Evolutionary conservation across 2,329 filamentous ascomycete genomes (phyloP), one percentile per base, ranked within the genome.

Genomic region (Ophiostoma populinum): DNA sequence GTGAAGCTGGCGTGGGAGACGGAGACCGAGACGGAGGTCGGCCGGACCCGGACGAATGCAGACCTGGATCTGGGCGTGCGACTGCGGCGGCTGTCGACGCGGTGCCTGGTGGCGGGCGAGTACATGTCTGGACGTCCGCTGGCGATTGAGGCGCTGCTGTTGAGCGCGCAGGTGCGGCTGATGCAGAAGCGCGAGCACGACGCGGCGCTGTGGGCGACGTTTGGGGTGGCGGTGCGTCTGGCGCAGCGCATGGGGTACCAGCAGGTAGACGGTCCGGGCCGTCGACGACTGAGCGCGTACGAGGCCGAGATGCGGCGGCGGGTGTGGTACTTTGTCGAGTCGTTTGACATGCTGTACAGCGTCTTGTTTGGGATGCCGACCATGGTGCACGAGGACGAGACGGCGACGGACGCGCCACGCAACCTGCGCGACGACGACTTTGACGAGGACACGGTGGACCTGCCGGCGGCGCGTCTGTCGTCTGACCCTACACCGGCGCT

Each of bases 401-500:
- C 63, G 22, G 75, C 80, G 45, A 75, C 71, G 0, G 55, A 61
- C 2, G 51, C 70, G 12, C 75, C 75, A 9, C 57, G 61, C 18
- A 79, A 80, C 49, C 51, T 80, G 21, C 60, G 66, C 36, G 75
- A 81, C 48, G 64, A 71, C 21, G 75, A 80, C 47, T 75, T 80
- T 43, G 61, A 63, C 41, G 64, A 72, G 48, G 52, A 67, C 38
- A 63, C 57, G 28, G 53, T 52, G 19, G 60, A 62, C 29, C 51
- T 80, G 22, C 75, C 76, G 0, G 59, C 63, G 0, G 53, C 62
- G 3, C 59, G 73, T 13, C 68, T 74, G 2, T 45, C 54, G 8
- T 57, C 59, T 2, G 70, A 79, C 40, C 62, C 68, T 30, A 79
- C 75, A 0, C 56, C 62, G 2, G 57, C 68, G 47, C 62, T 62